These are phyloP conservation scores for Silene uniflora DNA, from an alignment of 148 eudicot species.

Conservation along the genomic window DNA sequence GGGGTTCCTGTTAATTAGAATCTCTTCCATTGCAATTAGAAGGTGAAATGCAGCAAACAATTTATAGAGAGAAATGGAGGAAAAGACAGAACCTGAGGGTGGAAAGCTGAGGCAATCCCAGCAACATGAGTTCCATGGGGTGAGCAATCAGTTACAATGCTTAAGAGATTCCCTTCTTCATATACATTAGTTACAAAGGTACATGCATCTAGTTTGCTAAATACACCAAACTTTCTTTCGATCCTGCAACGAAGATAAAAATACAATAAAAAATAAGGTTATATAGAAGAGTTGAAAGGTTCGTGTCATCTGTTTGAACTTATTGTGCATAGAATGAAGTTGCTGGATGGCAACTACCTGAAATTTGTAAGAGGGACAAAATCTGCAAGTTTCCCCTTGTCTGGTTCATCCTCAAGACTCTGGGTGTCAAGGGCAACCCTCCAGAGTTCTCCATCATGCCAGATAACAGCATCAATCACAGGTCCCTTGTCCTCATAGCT, in stretches of 20 bases:
- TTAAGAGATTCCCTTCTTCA: slow-evolving; percentile 83
- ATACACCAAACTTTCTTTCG: slow-evolving; percentile 81
- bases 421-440: slow-evolving; percentile 95
- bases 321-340: neutral
- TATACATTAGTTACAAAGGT: slow-evolving; percentile 79
- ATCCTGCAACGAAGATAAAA: slow-evolving; percentile 42
- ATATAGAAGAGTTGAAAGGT: neutral
- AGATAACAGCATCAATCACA: slow-evolving; percentile 93
- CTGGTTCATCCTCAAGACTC: slow-evolving; percentile 83
- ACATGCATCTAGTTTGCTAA: slow-evolving; percentile 95
- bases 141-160: slow-evolving; percentile 93
- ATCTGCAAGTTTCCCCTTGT: slow-evolving; percentile 73
- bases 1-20: slow-evolving; percentile 55
- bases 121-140: slow-evolving; percentile 99
- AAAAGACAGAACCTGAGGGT: slow-evolving; percentile 60
- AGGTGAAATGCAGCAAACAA: slow-evolving; percentile 5
- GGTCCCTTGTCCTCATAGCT: slow-evolving; percentile 97
- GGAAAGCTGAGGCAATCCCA: slow-evolving; percentile 93
- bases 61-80: neutral
- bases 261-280: neutral
- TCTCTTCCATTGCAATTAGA: neutral
- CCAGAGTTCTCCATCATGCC: slow-evolving; percentile 98
- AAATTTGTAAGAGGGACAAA: slow-evolving; percentile 85
- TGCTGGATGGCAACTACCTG: slow-evolving; percentile 40
- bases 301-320: neutral